These are phyloP conservation scores for Arthroderma sp. DNA, from an alignment of 2,329 filamentous ascomycete species.

Conservation along the genomic window DNA sequence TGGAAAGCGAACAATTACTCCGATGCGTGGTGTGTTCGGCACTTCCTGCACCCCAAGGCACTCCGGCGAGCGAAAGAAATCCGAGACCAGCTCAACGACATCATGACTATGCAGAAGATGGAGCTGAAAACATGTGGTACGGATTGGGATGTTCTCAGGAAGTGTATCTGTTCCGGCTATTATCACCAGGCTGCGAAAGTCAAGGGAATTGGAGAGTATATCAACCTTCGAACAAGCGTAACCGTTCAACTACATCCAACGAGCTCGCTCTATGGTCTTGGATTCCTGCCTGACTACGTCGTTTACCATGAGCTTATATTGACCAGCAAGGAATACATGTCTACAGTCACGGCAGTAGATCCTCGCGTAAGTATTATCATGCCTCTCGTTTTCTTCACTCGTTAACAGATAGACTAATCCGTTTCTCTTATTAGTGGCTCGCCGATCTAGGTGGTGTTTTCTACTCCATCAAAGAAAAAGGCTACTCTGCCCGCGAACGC, in stretches of 20 bases:
- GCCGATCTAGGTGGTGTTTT: constrained; percentile 94
- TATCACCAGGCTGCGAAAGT: constrained; percentile 96
- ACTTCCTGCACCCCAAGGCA: constrained; percentile 93
- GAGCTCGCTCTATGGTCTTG: constrained; percentile 78
- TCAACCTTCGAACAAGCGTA: constrained; percentile 89
- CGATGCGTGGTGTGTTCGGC: constrained; percentile 82
- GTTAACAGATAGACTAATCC: too few species aligned
- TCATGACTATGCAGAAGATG: constrained; percentile 92
- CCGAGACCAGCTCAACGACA: constrained; percentile 81
- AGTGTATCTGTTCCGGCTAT: constrained; percentile 94
- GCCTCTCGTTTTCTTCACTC: background rate
- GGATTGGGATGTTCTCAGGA: constrained; percentile 90
- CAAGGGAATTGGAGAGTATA: constrained; percentile 92
- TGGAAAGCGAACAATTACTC: constrained; percentile 86
- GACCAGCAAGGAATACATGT: constrained; percentile 96
- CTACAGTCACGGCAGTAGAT: constrained; percentile 88
- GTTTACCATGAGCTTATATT: constrained; percentile 97
- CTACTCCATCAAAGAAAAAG: constrained; percentile 95
- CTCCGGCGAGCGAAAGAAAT: constrained; percentile 87
- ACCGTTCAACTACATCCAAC: constrained; percentile 92
- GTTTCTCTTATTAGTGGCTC: constrained; percentile 48
- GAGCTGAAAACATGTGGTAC: constrained; percentile 74
- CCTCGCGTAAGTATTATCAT: constrained; percentile 46
- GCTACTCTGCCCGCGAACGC: constrained; percentile 76
- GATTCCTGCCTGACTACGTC: constrained; percentile 91